phyloP scores from a whole-genome alignment of 805 yeast genomes.

The Jamesozyma lodderae region DNA sequence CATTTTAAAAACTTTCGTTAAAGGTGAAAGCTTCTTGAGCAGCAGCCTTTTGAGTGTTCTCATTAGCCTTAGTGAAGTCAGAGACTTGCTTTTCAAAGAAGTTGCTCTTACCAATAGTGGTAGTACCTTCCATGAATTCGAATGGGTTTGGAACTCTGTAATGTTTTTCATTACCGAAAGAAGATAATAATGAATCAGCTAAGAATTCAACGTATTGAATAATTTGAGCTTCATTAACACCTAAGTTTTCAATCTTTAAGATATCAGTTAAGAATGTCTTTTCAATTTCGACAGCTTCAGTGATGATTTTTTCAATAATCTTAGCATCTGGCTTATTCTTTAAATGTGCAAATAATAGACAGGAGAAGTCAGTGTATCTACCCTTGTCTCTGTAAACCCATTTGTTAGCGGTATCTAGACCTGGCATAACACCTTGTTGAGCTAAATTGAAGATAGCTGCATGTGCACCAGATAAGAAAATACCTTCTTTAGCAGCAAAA shows the following conservation, averaged over 20 bases:
- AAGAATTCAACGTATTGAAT: slow-evolving; percentile 93
- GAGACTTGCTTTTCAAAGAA: slow-evolving; percentile 97
- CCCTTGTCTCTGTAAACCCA: slow-evolving; percentile 97
- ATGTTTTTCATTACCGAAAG: slow-evolving; percentile 81
- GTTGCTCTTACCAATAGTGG: slow-evolving; percentile 95
- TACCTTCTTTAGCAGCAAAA: slow-evolving; percentile 97
- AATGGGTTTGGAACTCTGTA: slow-evolving; percentile 88
- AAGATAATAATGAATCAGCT: slow-evolving; percentile 85
- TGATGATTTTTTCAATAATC: slow-evolving; percentile 73
- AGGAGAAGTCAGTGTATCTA: slow-evolving; percentile 94
- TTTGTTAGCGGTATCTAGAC: slow-evolving; percentile 91
- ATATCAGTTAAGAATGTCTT: slow-evolving; percentile 88
- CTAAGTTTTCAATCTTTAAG: slow-evolving; percentile 79
- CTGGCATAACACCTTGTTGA: slow-evolving; percentile 96
- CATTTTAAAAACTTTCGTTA: slow-evolving; percentile 88
- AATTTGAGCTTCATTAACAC: slow-evolving; percentile 88
- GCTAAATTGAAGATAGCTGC: slow-evolving; percentile 96
- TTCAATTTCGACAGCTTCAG: slow-evolving; percentile 92
- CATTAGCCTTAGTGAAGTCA: slow-evolving; percentile 96
- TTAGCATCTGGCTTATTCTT: slow-evolving; percentile 72
- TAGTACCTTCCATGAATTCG: slow-evolving; percentile 96
- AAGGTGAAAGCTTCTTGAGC: slow-evolving; percentile 54
- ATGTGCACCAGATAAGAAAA: slow-evolving; percentile 93
- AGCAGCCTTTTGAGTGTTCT: slow-evolving; percentile 39
- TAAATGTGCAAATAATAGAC: slow-evolving; percentile 85